Conservation (phyloP, 2,329 filamentous ascomycete genomes). For the Erysiphe pulchra region DNA sequence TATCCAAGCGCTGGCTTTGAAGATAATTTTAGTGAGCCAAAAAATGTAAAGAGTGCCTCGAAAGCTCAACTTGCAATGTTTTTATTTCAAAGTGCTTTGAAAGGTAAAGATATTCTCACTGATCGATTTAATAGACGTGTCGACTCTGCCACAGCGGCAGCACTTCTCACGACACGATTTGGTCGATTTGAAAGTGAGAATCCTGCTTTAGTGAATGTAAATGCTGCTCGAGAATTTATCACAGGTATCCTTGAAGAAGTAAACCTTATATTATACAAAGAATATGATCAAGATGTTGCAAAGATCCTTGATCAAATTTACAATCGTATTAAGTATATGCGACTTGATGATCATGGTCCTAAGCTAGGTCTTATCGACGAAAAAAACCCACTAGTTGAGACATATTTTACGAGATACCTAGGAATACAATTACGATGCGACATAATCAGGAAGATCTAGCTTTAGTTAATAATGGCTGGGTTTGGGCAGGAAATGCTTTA, state of each 20-base stretch:
- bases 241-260: conserved; percentile 49
- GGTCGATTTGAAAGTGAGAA: conserved; percentile 36
- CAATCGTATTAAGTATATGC: conserved; percentile 84
- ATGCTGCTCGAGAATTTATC: conserved; percentile 27
- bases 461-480: conserved; percentile 91
- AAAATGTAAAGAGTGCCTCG: conserved; percentile 25
- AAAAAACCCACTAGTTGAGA: conserved; percentile 63
- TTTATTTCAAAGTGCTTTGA: conserved; percentile 37
- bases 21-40: conserved; percentile 22
- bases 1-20: conserved; percentile 25
- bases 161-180: conserved; percentile 37
- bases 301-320: conserved; percentile 77
- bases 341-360: conserved; percentile 77
- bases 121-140: conserved; percentile 51
- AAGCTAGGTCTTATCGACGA: conserved; percentile 53
- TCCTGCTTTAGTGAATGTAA: conserved; percentile 22
- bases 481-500: conserved; percentile 90
- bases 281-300: conserved; percentile 64
- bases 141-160: conserved; percentile 43
- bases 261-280: conserved; percentile 72
- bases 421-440: conserved; percentile 52
- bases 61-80: conserved; percentile 30
- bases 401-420: conserved; percentile 80
- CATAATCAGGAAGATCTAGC: conserved; percentile 54
- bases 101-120: conserved; percentile 48